Percentiles rank a stretch among this genome's conserved stretches.
These are phyloP conservation scores for Aspergillus brunneoviolaceus DNA, from an alignment of 2,329 filamentous ascomycete species.

Conservation along the genomic window DNA sequence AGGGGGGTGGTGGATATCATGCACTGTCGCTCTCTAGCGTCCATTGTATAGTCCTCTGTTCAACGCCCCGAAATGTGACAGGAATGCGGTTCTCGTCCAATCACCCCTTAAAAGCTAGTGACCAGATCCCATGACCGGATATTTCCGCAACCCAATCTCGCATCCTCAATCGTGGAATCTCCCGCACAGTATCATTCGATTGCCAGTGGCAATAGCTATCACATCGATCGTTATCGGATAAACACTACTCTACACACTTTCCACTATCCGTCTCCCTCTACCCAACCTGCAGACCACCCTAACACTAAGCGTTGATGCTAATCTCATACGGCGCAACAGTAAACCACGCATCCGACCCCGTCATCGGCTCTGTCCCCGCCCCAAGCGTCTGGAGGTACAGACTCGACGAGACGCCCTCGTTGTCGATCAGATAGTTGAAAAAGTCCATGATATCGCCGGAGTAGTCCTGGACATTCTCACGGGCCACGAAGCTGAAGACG, in stretches of 20 bases:
- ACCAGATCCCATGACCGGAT: background rate
- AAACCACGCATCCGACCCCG: conserved; percentile 49
- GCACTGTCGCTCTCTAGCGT: background rate
- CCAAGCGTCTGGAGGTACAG: conserved; percentile 54
- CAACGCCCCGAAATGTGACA: background rate
- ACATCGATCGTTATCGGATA: no score
- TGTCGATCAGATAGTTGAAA: conserved; percentile 51
- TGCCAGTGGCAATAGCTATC: background rate
- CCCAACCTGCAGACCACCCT: no score
- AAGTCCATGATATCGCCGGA: conserved; percentile 56
- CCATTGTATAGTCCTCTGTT: no score
- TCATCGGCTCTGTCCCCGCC: conserved; percentile 58
- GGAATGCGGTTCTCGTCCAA: background rate
- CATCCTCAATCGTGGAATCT: background rate
- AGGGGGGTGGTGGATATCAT: background rate
- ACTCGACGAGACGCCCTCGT: conserved; percentile 47
- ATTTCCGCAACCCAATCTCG: background rate
- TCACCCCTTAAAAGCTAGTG: background rate
- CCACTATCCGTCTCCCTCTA: no score
- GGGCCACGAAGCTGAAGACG: conserved; percentile 57
- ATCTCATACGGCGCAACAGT: conserved; percentile 43
- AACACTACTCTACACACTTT: no score
- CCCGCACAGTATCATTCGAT: background rate
- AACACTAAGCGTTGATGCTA: conserved; percentile 4
- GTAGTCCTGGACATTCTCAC: conserved; percentile 48